phyloP scores from a whole-genome alignment of 805 yeast species.

The Schizosaccharomyces lindneri region DNA sequence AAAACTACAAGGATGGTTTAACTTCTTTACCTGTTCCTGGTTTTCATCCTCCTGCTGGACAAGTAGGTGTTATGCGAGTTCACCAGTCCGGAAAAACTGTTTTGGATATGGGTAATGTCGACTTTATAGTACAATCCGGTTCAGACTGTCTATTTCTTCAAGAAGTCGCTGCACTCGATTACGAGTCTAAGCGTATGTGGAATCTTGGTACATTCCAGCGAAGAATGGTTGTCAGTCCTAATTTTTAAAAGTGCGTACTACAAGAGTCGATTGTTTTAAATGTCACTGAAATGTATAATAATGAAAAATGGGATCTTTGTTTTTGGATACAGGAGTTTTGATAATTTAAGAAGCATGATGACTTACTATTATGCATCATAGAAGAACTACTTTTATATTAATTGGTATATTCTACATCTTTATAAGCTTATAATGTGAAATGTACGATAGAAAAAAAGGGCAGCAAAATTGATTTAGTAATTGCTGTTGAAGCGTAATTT shows the following conservation, averaged over 20 bases:
- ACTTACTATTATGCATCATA: too few relatives aligned
- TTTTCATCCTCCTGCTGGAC: slow-evolving; percentile 1
- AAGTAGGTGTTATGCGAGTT: neutral
- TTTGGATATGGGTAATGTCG: neutral
- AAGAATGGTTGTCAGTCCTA: neutral
- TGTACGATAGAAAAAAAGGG: too few relatives aligned
- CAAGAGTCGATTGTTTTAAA: neutral
- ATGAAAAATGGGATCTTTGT: too few relatives aligned
- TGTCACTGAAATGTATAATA: neutral
- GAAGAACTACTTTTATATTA: too few relatives aligned
- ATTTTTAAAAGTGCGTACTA: neutral
- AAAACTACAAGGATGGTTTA: neutral
- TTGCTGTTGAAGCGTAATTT: too few relatives aligned
- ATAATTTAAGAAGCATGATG: too few relatives aligned
- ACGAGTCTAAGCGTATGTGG: neutral
- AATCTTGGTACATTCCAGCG: neutral
- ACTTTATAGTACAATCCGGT: neutral
- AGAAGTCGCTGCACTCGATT: neutral
- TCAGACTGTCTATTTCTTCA: neutral
- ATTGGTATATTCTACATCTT: too few relatives aligned
- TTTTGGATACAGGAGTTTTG: too few relatives aligned
- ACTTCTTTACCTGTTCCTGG: neutral
- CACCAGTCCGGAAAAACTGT: neutral
- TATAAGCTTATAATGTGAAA: too few relatives aligned
- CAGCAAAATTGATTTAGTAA: too few relatives aligned